phyloP scores from a whole-genome alignment of 257 asterid species.

The Petunia secreta region DNA sequence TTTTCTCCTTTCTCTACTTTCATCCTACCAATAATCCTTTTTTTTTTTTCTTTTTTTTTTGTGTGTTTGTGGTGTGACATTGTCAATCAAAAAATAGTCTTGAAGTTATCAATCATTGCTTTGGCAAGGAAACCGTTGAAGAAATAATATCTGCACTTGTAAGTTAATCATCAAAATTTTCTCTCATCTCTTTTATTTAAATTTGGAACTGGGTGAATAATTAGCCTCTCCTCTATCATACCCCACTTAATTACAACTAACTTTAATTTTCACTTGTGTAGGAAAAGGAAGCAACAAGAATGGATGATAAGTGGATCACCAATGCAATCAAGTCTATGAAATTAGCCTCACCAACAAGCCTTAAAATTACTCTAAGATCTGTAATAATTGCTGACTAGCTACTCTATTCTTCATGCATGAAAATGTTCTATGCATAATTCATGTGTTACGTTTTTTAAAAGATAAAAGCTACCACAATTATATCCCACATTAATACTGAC shows the following conservation, averaged over 20 bases:
- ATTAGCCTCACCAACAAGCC: conserved; percentile 35
- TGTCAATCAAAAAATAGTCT: conserved; percentile 13
- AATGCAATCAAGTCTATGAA: conserved; percentile 28
- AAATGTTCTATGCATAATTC: no score
- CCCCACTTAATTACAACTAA: no score
- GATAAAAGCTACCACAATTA: background rate
- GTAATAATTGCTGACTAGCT: background rate
- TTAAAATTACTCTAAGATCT: conserved; percentile 29
- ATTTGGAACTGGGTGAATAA: background rate
- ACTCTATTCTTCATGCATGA: background rate
- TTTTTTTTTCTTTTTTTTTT: no score
- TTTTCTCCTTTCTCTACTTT: background rate
- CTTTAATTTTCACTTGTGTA: background rate
- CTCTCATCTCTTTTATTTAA: background rate
- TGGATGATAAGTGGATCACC: conserved; percentile 28
- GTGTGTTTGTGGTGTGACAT: background rate
- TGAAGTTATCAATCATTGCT: conserved; percentile 29
- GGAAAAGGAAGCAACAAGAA: background rate
- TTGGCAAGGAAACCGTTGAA: conserved; percentile 27
- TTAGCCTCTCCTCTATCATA: no score
- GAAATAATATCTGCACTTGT: conserved; percentile 30
- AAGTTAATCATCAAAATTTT: background rate
- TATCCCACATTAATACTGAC: background rate
- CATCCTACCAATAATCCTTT: background rate
- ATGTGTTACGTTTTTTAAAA: background rate